Base-by-base conservation (phyloP, 2,329 filamentous ascomycete species). In the Colletotrichum sp. region DNA sequence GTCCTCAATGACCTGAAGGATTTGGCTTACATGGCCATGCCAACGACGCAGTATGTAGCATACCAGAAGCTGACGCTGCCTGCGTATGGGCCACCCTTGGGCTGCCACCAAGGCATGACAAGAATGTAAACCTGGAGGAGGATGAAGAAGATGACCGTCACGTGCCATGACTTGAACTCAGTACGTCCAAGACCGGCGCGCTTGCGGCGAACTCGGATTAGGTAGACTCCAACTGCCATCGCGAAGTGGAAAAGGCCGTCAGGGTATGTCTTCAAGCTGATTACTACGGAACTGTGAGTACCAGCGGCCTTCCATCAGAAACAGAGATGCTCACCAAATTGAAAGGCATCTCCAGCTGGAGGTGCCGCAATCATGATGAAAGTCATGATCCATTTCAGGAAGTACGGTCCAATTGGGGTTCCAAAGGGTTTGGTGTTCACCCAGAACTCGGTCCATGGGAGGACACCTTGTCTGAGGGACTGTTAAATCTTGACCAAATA, bases 31-130 rank as follows among this genome's bases (percentile, higher is more conserved):
- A 94, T 88, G 30, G 82, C 92, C 72, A 95, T 88, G 0, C 93
- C 93, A 1, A 91, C 89, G 1, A 92, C 90, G 27, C 90, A 89
- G 78, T 95, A 94, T 0, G 93, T 94, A 2, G 88, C 93, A 77
- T 95, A 95, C 91, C 91, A 95, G 83, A 95, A 95, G 67, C 90
- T 93, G 2, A 94, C 93, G 74, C 93, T 91, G 0, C 93, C 93
- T 0, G 89, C 90, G 27, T 89, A 88, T 0, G 85, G 85, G 0
- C 93, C 93, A 1, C 85, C 88, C 1, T 86, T 85, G 0, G 93
- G 94, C 2, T 93, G 93, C 78, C 92, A 93, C 93, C 93, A 95
- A 0, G 93, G 93, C 88, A 94, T 94, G n/a, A 92, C 87, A 4
- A 95, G 84, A 65, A 94, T 85, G 76, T 91, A 94, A 0, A 92